Base-by-base conservation (phyloP, 208 protist genomes). In the Leishmania turanica region DNA sequence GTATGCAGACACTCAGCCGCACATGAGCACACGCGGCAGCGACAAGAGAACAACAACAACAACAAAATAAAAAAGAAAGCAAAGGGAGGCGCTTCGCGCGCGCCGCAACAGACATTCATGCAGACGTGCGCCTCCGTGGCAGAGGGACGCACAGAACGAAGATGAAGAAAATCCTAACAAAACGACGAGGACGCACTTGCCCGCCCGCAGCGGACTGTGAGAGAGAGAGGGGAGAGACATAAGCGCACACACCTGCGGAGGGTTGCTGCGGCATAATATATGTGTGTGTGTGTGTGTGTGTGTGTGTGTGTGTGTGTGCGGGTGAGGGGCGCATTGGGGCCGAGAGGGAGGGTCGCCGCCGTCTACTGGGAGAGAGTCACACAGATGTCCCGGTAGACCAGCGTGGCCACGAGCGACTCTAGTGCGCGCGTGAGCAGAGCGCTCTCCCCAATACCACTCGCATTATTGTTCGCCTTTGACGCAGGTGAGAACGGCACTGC, bases 371-470 rank as follows among this genome's bases (percentile, higher is more conserved):
- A 47, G 27, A 73, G 56, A 15, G 37, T 76, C 6, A 27, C 75
- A 8, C 49, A 37, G 8, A 84, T 54, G 64, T 83, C 78, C 31
- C 82, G 72, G 65, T 85, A 75, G 77, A 85, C 82, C 53, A 85
- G 76, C 77, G 82, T 85, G 40, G 82, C 62, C 40, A 70, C 64
- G 27, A 85, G 82, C 6, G 82, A 81, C 71, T 85, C 82, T 11
- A 85, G 42, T 31, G 73, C 77, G 60, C 82, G 77, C 3, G 74
- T 31, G 74, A 77, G 74, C 51, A 76, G 17, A 1, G 72, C 51
- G 56, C 56, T 62, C 5, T 31, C 56, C 56, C 56, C 56, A 31
- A 5, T 42, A 34, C 51, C 47, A 24, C 49, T 34, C 3, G 15
- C 24, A 40, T 37, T 53, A 37, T 58, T 34, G 72, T 45, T 51